These are phyloP conservation scores for Porodaedalea pini DNA, from an alignment of 1,284 basidiomycete genomes.

Conservation along the genomic window DNA sequence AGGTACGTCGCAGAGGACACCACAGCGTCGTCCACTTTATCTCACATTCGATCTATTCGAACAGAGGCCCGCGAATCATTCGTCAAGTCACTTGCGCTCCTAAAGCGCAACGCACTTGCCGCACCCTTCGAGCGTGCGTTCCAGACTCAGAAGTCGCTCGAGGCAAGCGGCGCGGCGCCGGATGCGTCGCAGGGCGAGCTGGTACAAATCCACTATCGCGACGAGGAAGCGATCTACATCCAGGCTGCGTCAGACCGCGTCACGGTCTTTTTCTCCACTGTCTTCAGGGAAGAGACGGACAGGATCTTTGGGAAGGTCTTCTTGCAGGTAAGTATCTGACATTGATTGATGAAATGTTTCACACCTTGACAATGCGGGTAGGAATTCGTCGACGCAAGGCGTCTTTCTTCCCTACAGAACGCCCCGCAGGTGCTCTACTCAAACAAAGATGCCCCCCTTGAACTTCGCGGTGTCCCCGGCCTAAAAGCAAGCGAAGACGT, in stretches of 20 bases:
- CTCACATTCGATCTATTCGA: not conserved
- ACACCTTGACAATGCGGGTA: conserved; percentile 30
- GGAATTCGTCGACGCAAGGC: conserved; percentile 98
- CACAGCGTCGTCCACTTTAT: not conserved
- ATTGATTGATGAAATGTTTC: not conserved
- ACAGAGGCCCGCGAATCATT: conserved; percentile 78
- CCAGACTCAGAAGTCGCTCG: conserved; percentile 81
- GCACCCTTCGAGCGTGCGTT: conserved; percentile 95
- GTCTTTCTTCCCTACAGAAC: conserved; percentile 90
- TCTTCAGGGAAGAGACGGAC: conserved; percentile 98
- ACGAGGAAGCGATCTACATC: conserved; percentile 96
- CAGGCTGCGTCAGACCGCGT: conserved; percentile 93
- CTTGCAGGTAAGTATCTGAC: conserved; percentile 67
- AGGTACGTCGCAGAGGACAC: conserved; percentile 58
- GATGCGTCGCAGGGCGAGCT: conserved; percentile 74
- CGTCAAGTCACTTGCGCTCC: conserved; percentile 77
- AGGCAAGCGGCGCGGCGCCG: conserved; percentile 45
- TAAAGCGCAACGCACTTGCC: conserved; percentile 93
- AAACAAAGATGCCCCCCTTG: conserved; percentile 92
- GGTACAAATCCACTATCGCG: conserved; percentile 93
- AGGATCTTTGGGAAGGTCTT: conserved; percentile 96
- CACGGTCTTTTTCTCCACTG: conserved; percentile 95
- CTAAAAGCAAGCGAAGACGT: conserved; percentile 85
- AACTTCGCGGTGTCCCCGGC: conserved; percentile 85
- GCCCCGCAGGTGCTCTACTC: conserved; percentile 99